phyloP scores from a whole-genome alignment of 306 rosid species.

The Elaeagnus macrophylla region DNA sequence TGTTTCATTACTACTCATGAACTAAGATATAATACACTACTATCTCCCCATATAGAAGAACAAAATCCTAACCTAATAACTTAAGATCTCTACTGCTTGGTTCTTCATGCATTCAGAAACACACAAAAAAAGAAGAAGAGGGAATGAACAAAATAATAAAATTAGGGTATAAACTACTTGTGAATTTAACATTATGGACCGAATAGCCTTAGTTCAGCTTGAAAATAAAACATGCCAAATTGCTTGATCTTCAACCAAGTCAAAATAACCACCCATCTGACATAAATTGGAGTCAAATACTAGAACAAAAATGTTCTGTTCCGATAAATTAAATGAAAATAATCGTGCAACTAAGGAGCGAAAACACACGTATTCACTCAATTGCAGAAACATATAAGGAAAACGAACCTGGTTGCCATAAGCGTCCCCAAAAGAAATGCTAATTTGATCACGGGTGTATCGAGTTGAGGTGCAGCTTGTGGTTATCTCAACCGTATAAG shows the following conservation, averaged over 20 bases:
- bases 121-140: too few species aligned
- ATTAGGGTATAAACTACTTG: too few species aligned
- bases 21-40: too few species aligned
- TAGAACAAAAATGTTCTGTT: not conserved
- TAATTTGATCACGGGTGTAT: conserved; percentile 51
- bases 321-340: not conserved
- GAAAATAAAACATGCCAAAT: not conserved
- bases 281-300: not conserved
- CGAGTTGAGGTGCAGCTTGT: conserved; percentile 69
- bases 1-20: too few species aligned
- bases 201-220: too few species aligned
- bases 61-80: too few species aligned
- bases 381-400: not conserved
- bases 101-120: too few species aligned
- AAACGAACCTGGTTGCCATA: conserved; percentile 55
- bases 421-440: conserved; percentile 76
- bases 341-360: not conserved
- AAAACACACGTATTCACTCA: too few species aligned
- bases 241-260: not conserved
- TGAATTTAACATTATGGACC: too few species aligned
- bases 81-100: too few species aligned
- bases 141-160: too few species aligned
- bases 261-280: not conserved
- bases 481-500: conserved; percentile 48
- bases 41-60: too few species aligned